Evolutionary conservation across 1,139 yeast genomes (phyloP).

Genomic region (Pichia sp.): DNA sequence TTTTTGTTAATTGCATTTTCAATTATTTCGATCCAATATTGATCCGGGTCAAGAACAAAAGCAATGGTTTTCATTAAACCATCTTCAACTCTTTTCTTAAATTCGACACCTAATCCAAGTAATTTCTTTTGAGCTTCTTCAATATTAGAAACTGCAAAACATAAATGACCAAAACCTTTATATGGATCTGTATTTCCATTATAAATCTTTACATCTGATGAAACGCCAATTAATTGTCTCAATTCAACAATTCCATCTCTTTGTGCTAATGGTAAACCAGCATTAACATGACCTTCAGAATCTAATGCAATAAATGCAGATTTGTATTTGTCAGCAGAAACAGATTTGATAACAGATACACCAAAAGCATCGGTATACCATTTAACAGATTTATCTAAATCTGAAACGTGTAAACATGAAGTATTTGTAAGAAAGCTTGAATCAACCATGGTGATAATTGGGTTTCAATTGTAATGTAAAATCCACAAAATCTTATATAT

Average conservation of each 20-base stretch:
- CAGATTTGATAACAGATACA: slow-evolving; percentile 51
- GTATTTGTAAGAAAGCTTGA: slow-evolving; percentile 50
- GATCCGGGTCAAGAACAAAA: slow-evolving; percentile 90
- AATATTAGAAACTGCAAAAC: slow-evolving; percentile 80
- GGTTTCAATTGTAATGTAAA: too few species aligned
- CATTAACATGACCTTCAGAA: slow-evolving; percentile 36
- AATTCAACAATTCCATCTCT: slow-evolving; percentile 79
- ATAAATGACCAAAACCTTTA: slow-evolving; percentile 92
- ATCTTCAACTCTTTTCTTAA: slow-evolving; percentile 77
- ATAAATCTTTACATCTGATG: slow-evolving; percentile 43
- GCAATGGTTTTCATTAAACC: slow-evolving; percentile 94
- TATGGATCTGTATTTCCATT: slow-evolving; percentile 81
- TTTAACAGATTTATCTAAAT: slow-evolving; percentile 64
- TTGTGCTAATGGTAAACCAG: slow-evolving; percentile 48
- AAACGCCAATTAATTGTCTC: slow-evolving; percentile 62
- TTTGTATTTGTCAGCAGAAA: slow-evolving; percentile 54
- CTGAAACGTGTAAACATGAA: slow-evolving; percentile 75
- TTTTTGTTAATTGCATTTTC: slow-evolving; percentile 46
- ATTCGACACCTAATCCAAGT: slow-evolving; percentile 55
- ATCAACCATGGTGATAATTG: slow-evolving; percentile 13
- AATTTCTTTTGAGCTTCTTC: slow-evolving; percentile 53
- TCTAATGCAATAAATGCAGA: slow-evolving; percentile 65
- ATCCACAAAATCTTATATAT: background rate
- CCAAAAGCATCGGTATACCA: slow-evolving; percentile 78
- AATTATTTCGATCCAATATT: slow-evolving; percentile 92